These are phyloP conservation scores for Calonectria hawksworthii DNA, from an alignment of 2,329 filamentous ascomycete species.

Conservation along the genomic window DNA sequence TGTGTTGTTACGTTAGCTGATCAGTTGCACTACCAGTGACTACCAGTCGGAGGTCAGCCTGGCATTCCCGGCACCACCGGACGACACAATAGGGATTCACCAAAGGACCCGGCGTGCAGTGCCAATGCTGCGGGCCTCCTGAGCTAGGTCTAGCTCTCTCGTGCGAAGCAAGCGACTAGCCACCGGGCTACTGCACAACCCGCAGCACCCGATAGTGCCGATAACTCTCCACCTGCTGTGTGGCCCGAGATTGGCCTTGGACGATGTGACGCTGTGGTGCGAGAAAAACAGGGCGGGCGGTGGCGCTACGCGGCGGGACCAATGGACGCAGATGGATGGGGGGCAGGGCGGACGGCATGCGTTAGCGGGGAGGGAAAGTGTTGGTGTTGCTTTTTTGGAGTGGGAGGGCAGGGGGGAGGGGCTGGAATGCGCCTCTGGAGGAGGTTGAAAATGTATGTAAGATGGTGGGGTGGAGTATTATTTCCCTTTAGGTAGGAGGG, in stretches of 20 bases:
- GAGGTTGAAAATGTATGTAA: constrained; percentile 34
- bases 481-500: not conserved
- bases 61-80: constrained; percentile 18
- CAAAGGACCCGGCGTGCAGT: constrained; percentile 8
- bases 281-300: constrained; percentile 27
- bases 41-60: constrained; percentile 15
- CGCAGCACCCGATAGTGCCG: constrained; percentile 26
- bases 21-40: not conserved
- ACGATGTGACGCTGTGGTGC: constrained; percentile 28
- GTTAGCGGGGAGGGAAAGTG: constrained; percentile 24
- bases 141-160: constrained; percentile 4
- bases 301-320: constrained; percentile 30
- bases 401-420: not conserved
- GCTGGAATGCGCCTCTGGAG: constrained; percentile 22
- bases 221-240: constrained; percentile 21
- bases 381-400: constrained; percentile 4
- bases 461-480: constrained; percentile 17
- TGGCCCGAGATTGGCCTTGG: constrained; percentile 29
- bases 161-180: constrained; percentile 6
- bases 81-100: not conserved
- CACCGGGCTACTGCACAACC: constrained; percentile 21
- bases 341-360: constrained; percentile 47
- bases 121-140: constrained; percentile 15
- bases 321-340: constrained; percentile 31
- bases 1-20: not conserved